Evolutionary conservation across 2,329 filamentous ascomycete species (phyloP).

Genomic region (Xylariomycetidae sp.): DNA sequence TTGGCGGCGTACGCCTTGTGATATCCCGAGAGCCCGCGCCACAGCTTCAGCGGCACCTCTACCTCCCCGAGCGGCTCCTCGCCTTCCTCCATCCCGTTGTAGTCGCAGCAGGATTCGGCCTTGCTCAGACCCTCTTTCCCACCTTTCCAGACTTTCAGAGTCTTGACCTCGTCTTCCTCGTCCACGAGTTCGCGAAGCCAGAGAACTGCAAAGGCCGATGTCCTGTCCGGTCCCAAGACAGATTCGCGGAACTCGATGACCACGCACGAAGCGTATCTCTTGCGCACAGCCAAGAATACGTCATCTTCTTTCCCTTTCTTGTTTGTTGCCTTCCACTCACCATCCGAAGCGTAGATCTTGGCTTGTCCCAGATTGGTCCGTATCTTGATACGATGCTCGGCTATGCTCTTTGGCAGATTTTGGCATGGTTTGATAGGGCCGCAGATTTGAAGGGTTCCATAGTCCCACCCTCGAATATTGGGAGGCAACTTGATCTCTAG

Average conservation of each 20-base stretch:
- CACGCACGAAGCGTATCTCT: conserved; percentile 54
- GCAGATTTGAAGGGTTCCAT: conserved; percentile 64
- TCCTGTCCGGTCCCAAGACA: conserved; percentile 46
- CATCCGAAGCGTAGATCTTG: conserved; percentile 52
- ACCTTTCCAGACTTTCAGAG: conserved; percentile 62
- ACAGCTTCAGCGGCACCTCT: conserved; percentile 54
- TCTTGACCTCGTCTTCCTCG: conserved; percentile 57
- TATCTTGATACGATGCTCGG: conserved; percentile 52
- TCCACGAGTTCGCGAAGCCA: conserved; percentile 69
- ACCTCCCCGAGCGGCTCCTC: conserved; percentile 53
- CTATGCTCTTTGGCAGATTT: conserved; percentile 43
- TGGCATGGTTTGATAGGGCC: conserved; percentile 41
- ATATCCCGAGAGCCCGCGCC: conserved; percentile 55
- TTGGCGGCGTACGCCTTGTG: conserved; percentile 50
- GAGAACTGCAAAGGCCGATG: conserved; percentile 57
- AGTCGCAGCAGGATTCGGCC: conserved; percentile 30
- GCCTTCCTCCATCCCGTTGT: conserved; percentile 43
- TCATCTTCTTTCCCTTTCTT: conserved; percentile 32
- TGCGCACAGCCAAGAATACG: conserved; percentile 52
- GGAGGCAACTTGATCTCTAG: conserved; percentile 57
- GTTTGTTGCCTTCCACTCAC: conserved; percentile 48
- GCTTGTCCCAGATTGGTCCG: conserved; percentile 51
- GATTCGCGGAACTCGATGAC: conserved; percentile 57
- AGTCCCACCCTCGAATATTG: conserved; percentile 63
- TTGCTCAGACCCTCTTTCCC: conserved; percentile 44